Percentiles rank a stretch among this genome's conserved stretches.
Conservation (phyloP, 805 yeast genomes). For the Blastobotrys muscicola region DNA sequence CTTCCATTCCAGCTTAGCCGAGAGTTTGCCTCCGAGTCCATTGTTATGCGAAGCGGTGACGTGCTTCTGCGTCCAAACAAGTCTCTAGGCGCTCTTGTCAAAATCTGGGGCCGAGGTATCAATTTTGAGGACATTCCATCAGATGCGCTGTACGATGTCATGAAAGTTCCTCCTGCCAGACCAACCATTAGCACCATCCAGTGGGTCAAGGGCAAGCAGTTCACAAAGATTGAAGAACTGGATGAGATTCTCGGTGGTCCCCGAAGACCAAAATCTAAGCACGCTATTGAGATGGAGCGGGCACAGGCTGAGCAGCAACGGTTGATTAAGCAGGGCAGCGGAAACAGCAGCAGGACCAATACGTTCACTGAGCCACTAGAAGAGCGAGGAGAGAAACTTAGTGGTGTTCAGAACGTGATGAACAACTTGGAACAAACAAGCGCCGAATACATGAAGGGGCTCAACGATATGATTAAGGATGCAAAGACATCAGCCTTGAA, state of each 20-base stretch:
- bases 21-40: conserved; percentile 32
- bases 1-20: conserved; percentile 37
- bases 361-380: conserved; percentile 4
- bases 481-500: conserved; percentile 18
- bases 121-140: conserved; percentile 22
- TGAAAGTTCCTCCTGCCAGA: conserved; percentile 60
- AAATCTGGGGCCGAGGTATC: conserved; percentile 38
- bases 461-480: conserved; percentile 28
- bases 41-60: conserved; percentile 35
- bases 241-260: conserved; percentile 65
- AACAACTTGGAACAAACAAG: conserved; percentile 37
- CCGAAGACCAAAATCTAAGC: conserved; percentile 51
- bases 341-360: not conserved
- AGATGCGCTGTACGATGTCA: conserved; percentile 63
- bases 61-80: conserved; percentile 42
- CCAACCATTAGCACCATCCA: conserved; percentile 73
- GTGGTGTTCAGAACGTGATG: conserved; percentile 33
- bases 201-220: conserved; percentile 75
- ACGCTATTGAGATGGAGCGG: conserved; percentile 22
- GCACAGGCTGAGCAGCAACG: conserved; percentile 18
- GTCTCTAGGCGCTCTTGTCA: conserved; percentile 45
- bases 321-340: conserved; percentile 3
- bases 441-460: conserved; percentile 34
- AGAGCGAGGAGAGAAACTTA: conserved; percentile 22
- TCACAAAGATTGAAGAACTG: conserved; percentile 53